A percentile compares a stretch with the other conserved stretches of the same genome.
phyloP scores from a whole-genome alignment of 805 yeast genomes.

The Metschnikowia borealis region DNA sequence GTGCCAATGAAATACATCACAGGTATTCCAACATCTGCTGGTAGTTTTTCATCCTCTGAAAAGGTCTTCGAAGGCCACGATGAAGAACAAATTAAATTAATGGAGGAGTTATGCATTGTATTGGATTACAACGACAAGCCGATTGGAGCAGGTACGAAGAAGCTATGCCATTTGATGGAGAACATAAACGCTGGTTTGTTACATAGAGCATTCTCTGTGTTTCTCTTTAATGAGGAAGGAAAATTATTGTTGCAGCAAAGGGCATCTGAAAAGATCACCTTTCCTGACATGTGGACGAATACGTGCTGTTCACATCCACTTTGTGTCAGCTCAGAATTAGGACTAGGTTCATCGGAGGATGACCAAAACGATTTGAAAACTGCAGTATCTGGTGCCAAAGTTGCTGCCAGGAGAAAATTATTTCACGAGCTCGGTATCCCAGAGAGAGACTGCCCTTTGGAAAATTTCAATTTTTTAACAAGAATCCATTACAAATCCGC shows the following conservation, averaged over 20 bases:
- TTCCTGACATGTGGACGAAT: constrained; percentile 97
- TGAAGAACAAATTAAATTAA: constrained; percentile 86
- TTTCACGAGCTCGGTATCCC: constrained; percentile 91
- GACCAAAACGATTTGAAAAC: constrained; percentile 39
- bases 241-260: constrained; percentile 87
- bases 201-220: constrained; percentile 96
- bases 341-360: constrained; percentile 28
- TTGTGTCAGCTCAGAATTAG: constrained; percentile 77
- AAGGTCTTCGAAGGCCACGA: constrained; percentile 81
- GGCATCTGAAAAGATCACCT: constrained; percentile 94
- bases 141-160: constrained; percentile 91
- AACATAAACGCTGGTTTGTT: constrained; percentile 82
- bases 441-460: constrained; percentile 53
- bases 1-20: constrained; percentile 58
- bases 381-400: constrained; percentile 73
- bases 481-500: constrained; percentile 93
- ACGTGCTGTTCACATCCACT: constrained; percentile 98
- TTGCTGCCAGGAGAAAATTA: constrained; percentile 88
- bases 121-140: constrained; percentile 84
- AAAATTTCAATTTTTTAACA: constrained; percentile 75
- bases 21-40: constrained; percentile 47
- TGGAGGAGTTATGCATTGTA: constrained; percentile 96
- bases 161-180: constrained; percentile 80
- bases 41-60: constrained; percentile 16
- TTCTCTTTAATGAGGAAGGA: constrained; percentile 74